These are phyloP conservation scores for Prorocentrum cordatum DNA, from an alignment of 169 alveolate genomes.

Conservation along the genomic window DNA sequence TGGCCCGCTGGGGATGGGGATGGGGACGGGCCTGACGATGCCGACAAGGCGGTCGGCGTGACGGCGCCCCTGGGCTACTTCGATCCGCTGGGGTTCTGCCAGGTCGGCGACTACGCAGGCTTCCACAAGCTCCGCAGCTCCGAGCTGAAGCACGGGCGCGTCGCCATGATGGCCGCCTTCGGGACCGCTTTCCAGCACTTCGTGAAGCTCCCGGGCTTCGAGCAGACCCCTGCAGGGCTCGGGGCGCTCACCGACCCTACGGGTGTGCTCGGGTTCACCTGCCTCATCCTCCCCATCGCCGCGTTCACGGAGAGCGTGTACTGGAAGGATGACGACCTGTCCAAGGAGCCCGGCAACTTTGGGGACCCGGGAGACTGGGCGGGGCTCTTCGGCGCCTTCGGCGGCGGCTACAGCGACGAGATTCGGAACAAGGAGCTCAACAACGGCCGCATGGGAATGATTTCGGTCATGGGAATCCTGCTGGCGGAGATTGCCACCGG, in stretches of 20 bases:
- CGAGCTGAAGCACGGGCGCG: background rate
- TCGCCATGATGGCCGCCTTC: background rate
- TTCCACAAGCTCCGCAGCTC: background rate
- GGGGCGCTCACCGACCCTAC: too few relatives aligned
- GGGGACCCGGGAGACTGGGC: too few relatives aligned
- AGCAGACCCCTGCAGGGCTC: too few relatives aligned
- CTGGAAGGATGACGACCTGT: too few relatives aligned
- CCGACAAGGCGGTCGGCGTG: background rate
- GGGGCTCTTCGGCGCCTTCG: too few relatives aligned
- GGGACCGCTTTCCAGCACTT: background rate
- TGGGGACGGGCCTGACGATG: too few relatives aligned
- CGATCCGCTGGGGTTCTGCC: background rate
- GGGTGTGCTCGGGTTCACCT: too few relatives aligned
- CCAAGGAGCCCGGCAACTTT: conserved; percentile 48
- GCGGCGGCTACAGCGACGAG: conserved; percentile 20
- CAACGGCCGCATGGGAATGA: conserved; percentile 31
- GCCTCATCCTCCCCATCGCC: too few relatives aligned
- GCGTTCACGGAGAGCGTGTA: too few relatives aligned
- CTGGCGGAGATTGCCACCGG: conserved; percentile 34
- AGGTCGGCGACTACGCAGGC: background rate
- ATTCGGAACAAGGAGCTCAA: background rate
- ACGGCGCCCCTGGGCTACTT: background rate
- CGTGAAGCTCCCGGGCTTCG: conserved; percentile 1
- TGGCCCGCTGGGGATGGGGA: too few relatives aligned
- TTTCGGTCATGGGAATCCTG: conserved; percentile 3